Conservation (phyloP, 2,329 filamentous ascomycete species). For the Cladobotryum protrusum region DNA sequence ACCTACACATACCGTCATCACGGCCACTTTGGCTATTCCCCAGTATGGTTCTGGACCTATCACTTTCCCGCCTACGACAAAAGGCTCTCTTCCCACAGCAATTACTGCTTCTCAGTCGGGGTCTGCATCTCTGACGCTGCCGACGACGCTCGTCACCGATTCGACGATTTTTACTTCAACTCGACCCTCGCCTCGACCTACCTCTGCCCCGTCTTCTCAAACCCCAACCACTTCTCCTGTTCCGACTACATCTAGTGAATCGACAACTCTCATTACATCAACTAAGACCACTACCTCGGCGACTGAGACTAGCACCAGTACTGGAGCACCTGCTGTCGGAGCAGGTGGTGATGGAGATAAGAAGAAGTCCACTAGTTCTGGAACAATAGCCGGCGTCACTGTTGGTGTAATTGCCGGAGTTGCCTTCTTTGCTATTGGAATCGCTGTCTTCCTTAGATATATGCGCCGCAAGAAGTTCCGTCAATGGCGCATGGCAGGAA, state of each 20-base stretch:
- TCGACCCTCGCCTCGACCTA: not conserved
- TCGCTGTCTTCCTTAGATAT: constrained; percentile 39
- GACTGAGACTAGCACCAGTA: constrained; percentile 3
- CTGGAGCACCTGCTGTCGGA: constrained; percentile 3
- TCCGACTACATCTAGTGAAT: not conserved
- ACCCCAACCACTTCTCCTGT: not conserved
- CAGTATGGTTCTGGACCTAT: constrained; percentile 6
- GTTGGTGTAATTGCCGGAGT: constrained; percentile 45
- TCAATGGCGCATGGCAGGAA: constrained; percentile 5
- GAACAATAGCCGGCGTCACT: constrained; percentile 52
- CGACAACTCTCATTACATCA: not conserved
- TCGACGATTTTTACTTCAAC: constrained; percentile 15
- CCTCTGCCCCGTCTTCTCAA: not conserved
- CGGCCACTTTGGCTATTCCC: constrained; percentile 39
- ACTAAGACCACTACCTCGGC: constrained; percentile 2
- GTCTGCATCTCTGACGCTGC: constrained; percentile 13
- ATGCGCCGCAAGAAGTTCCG: constrained; percentile 36
- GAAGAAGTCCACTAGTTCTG: constrained; percentile 24
- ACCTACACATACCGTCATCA: constrained; percentile 53
- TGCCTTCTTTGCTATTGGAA: constrained; percentile 40
- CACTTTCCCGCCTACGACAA: constrained; percentile 7
- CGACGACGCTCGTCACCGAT: constrained; percentile 24
- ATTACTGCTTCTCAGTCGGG: not conserved
- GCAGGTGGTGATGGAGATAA: not conserved
- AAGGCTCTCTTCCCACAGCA: not conserved